These are phyloP conservation scores for Colletotrichum spaethianum DNA, from an alignment of 2,329 filamentous ascomycete species.

Conservation along the genomic window DNA sequence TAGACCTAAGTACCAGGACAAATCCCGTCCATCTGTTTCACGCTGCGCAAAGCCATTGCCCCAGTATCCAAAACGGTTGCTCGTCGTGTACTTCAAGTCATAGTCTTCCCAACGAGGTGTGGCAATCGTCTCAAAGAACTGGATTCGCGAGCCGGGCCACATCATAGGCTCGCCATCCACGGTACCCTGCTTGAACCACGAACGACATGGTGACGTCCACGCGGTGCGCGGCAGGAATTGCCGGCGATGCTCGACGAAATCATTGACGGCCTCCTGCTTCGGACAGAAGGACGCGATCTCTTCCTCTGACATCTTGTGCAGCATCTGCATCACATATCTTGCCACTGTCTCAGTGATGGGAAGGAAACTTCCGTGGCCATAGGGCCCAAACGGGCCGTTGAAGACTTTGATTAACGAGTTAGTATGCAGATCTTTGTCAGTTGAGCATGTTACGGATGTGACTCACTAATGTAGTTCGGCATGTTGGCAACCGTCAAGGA, in stretches of 20 bases:
- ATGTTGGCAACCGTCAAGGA: constrained; percentile 45
- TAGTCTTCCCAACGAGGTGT: constrained; percentile 48
- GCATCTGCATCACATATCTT: constrained; percentile 50
- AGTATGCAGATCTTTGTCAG: background rate
- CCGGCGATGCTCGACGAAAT: constrained; percentile 50
- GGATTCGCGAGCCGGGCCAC: constrained; percentile 47
- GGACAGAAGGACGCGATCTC: constrained; percentile 45
- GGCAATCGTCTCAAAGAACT: constrained; percentile 47
- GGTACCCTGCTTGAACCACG: constrained; percentile 48
- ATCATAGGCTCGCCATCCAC: constrained; percentile 46
- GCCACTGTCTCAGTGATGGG: constrained; percentile 46
- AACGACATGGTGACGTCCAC: constrained; percentile 46
- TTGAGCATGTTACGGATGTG: background rate
- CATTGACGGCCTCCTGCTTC: constrained; percentile 45
- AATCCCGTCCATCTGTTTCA: constrained; percentile 41
- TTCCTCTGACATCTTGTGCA: constrained; percentile 48
- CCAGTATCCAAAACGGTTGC: constrained; percentile 46
- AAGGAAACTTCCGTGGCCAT: constrained; percentile 47
- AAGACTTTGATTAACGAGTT: constrained; percentile 41
- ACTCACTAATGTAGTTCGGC: constrained; percentile 46
- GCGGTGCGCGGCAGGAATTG: constrained; percentile 48
- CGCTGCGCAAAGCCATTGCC: constrained; percentile 45
- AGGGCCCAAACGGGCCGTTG: constrained; percentile 47
- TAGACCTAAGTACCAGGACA: constrained; percentile 45
- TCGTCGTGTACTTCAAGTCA: constrained; percentile 43